phyloP scores from a whole-genome alignment of 192 early-diverging fungal species.

The Entophlyctis helioformis region DNA sequence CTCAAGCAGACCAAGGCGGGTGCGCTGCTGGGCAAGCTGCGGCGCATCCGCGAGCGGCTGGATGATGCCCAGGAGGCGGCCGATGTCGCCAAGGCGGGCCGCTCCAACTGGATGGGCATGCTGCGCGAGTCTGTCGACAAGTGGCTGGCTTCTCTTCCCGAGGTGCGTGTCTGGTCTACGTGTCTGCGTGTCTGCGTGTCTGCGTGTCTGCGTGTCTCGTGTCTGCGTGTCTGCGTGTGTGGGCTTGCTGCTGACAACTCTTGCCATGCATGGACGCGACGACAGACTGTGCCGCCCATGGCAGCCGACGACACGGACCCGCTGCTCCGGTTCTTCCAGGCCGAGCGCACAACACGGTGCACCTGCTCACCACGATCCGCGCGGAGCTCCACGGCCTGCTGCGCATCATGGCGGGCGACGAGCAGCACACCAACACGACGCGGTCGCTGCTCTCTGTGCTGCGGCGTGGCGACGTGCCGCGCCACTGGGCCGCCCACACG shows the following conservation, averaged over 20 bases:
- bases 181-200: too few species aligned
- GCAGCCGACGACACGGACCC: constrained; percentile 42
- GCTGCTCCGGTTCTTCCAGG: constrained; percentile 71
- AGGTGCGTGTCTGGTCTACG: constrained; percentile 13
- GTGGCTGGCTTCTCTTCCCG: constrained; percentile 50
- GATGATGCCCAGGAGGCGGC: constrained; percentile 22
- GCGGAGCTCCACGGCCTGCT: constrained; percentile 54
- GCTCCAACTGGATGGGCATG: constrained; percentile 62
- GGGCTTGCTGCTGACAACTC: too few species aligned
- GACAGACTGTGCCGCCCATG: constrained; percentile 14
- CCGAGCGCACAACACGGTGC: constrained; percentile 56
- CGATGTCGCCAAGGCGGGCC: constrained; percentile 4
- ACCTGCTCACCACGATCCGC: constrained; percentile 48
- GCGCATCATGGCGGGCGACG: constrained; percentile 58
- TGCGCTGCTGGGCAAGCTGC: constrained; percentile 46
- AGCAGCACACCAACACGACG: constrained; percentile 86
- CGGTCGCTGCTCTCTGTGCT: too few species aligned
- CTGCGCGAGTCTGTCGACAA: constrained; percentile 35
- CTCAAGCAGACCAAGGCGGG: constrained; percentile 68
- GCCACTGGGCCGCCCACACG: constrained; percentile 59
- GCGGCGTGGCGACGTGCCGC: constrained; percentile 52
- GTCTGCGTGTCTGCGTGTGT: too few species aligned
- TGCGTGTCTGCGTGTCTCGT: too few species aligned
- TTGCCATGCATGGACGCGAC: too few species aligned
- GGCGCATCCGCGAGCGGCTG: constrained; percentile 72